A percentile compares a stretch with the other conserved stretches of the same genome.
phyloP scores from a whole-genome alignment of 495 filamentous ascomycete genomes.

The Parathielavia appendiculata region DNA sequence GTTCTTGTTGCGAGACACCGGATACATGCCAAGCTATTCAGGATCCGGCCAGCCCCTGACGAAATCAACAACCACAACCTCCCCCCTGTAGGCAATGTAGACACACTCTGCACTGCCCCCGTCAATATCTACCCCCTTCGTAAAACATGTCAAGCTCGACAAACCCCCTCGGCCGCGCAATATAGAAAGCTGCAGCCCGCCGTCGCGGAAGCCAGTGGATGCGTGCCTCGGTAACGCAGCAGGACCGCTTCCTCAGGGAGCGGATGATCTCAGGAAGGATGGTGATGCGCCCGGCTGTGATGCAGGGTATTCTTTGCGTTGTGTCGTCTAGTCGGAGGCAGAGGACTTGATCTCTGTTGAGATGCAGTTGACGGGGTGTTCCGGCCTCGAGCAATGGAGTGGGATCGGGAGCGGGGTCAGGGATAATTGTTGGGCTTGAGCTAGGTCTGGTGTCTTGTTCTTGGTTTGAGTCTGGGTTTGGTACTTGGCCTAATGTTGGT shows the following conservation, averaged over 20 bases:
- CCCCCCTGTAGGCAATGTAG: conserved; percentile 2
- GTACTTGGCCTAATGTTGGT: neutral
- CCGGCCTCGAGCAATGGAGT: neutral
- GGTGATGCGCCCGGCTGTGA: neutral
- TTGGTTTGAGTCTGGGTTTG: neutral
- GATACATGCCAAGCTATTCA: too few relatives aligned
- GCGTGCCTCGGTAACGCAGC: neutral
- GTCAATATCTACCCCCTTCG: neutral
- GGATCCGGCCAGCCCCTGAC: neutral
- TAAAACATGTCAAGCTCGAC: neutral
- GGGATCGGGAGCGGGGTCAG: neutral
- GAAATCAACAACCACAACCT: conserved; percentile 18
- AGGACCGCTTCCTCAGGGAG: neutral
- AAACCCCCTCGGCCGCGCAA: conserved; percentile 5
- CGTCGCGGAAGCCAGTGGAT: neutral
- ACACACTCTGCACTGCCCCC: conserved; percentile 1
- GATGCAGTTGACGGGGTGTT: neutral
- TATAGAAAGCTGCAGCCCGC: neutral
- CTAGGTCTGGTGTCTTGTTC: too few relatives aligned
- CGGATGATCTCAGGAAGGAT: conserved; percentile 7
- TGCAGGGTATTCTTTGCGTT: neutral
- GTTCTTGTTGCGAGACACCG: too few relatives aligned
- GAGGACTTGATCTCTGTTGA: neutral
- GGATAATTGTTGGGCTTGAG: neutral
- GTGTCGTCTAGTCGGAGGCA: neutral